phyloP scores from a whole-genome alignment of 106 monocot genomes.

The Hemerocallis citrina region DNA sequence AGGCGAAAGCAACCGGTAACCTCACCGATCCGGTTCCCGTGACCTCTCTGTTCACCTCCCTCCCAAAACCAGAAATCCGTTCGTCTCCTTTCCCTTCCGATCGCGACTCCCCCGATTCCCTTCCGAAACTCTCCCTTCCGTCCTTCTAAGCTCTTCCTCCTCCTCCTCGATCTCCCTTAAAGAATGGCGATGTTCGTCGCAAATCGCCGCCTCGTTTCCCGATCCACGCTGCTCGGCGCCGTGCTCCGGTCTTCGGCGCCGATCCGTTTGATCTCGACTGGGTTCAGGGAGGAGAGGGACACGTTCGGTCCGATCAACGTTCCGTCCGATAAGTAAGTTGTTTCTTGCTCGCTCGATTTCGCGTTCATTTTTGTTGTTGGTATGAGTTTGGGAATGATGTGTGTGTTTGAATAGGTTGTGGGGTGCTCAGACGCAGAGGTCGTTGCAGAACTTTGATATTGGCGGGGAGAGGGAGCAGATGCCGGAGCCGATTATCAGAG shows the following conservation, averaged over 20 bases:
- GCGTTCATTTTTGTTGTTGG: too few species aligned
- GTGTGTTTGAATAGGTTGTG: conserved; percentile 42
- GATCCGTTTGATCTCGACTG: conserved; percentile 35
- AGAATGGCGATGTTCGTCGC: conserved; percentile 38
- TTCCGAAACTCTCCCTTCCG: too few species aligned
- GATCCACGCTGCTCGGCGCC: conserved; percentile 3
- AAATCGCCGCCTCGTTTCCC: conserved; percentile 23
- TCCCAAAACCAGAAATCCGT: too few species aligned
- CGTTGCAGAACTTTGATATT: conserved; percentile 93
- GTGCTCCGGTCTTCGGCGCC: conserved; percentile 20
- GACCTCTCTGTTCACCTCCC: too few species aligned
- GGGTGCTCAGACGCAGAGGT: conserved; percentile 99
- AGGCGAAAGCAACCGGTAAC: too few species aligned
- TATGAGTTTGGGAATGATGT: too few species aligned
- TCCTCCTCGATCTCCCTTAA: not conserved
- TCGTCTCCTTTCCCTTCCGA: too few species aligned
- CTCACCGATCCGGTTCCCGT: too few species aligned
- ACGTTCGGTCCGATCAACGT: conserved; percentile 79
- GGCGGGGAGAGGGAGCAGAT: conserved; percentile 78
- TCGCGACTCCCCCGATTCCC: too few species aligned
- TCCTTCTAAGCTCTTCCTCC: not conserved
- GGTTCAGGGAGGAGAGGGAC: conserved; percentile 77
- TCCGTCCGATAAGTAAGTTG: conserved; percentile 57
- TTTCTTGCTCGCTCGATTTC: not conserved
- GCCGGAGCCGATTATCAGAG: conserved; percentile 83